Conservation (phyloP, 2,329 filamentous ascomycete genomes). For the Colletotrichum eremochloae region DNA sequence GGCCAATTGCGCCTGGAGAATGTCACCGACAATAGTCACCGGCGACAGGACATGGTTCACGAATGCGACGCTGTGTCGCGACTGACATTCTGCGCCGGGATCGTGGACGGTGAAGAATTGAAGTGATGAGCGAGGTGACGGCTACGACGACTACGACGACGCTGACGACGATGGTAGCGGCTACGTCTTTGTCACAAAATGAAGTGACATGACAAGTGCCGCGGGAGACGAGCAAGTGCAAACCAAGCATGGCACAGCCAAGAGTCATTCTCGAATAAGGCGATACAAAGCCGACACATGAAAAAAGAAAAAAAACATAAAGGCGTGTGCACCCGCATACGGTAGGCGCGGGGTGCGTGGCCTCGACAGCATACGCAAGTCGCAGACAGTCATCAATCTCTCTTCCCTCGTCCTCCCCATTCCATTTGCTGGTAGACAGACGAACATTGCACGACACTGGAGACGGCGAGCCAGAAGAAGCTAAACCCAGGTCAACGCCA, state of each 20-base stretch:
- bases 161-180: neutral
- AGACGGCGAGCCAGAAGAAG: constrained; percentile 26
- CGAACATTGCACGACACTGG: constrained; percentile 31
- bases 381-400: constrained; percentile 29
- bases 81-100: neutral
- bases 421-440: neutral
- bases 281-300: constrained; percentile 29
- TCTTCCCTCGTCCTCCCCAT: neutral
- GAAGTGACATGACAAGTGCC: constrained; percentile 1
- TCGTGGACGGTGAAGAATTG: neutral
- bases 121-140: neutral
- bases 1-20: neutral
- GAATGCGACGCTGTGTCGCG: neutral
- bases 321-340: constrained; percentile 20
- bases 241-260: constrained; percentile 19
- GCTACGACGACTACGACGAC: neutral
- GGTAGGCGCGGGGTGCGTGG: constrained; percentile 27
- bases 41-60: neutral
- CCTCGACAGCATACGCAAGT: constrained; percentile 31
- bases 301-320: neutral
- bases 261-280: neutral
- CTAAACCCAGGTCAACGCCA: neutral
- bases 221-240: constrained; percentile 24
- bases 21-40: constrained; percentile 12
- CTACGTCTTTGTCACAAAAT: neutral